Evolutionary conservation across 805 yeast genomes (phyloP).

Genomic region (Blastobotrys chiropterorum): DNA sequence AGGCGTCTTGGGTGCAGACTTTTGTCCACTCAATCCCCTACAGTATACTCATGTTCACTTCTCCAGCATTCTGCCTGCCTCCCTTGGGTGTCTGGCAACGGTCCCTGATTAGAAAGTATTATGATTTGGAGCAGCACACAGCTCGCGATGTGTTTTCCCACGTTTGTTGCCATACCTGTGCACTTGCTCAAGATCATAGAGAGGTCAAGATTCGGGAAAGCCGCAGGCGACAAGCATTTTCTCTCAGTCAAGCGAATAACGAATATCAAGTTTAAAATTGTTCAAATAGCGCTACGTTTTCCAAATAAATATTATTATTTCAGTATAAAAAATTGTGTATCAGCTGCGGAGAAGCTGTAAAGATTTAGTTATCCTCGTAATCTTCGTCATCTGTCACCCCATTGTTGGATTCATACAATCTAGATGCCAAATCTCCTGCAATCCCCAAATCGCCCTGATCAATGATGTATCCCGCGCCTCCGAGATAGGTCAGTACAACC

Average conservation of each 20-base stretch:
- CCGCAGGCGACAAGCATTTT: neutral
- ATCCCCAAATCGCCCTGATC: conserved; percentile 30
- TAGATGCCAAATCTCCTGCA: conserved; percentile 24
- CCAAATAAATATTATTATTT: neutral
- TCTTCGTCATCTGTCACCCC: conserved; percentile 5
- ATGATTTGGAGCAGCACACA: conserved; percentile 6
- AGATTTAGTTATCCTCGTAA: neutral
- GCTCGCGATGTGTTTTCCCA: conserved; percentile 8
- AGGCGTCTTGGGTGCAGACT: conserved; percentile 4
- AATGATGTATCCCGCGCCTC: conserved; percentile 49
- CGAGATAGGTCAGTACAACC: conserved; percentile 55
- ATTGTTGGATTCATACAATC: conserved; percentile 14
- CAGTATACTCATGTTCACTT: neutral
- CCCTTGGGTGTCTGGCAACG: conserved; percentile 9
- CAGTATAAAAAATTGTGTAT: neutral
- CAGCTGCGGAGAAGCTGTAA: neutral
- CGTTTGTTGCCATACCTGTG: conserved; percentile 11
- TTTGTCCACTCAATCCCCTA: conserved; percentile 6
- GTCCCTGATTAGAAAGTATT: conserved; percentile 9
- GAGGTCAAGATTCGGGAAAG: conserved; percentile 10
- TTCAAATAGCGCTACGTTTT: too few relatives aligned
- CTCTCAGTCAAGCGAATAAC: neutral
- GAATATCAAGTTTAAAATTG: neutral
- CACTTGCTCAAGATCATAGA: conserved; percentile 16
- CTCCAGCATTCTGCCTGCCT: neutral